phyloP scores from a whole-genome alignment of 805 yeast species.

The Saturnispora silvae region DNA sequence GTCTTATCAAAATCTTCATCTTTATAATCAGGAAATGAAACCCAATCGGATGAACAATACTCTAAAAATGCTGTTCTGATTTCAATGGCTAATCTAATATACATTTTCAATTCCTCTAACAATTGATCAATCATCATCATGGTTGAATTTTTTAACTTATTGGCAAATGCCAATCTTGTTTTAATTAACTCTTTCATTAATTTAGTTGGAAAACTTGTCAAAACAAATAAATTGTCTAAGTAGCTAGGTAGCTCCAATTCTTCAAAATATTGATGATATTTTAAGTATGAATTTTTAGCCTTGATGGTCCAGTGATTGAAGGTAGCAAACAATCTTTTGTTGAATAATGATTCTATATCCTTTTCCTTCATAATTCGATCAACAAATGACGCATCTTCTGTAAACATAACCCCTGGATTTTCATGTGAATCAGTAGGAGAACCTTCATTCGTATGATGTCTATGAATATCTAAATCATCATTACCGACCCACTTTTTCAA shows the following conservation, averaged over 20 bases:
- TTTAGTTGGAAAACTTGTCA: constrained; percentile 68
- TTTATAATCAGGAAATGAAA: constrained; percentile 46
- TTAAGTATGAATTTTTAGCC: constrained; percentile 61
- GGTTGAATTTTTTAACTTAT: constrained; percentile 72
- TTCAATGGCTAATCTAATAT: constrained; percentile 64
- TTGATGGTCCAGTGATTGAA: constrained; percentile 76
- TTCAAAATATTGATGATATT: constrained; percentile 50
- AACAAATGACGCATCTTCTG: constrained; percentile 64
- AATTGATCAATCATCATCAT: constrained; percentile 95
- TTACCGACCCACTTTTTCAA: constrained; percentile 78
- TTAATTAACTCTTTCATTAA: constrained; percentile 70
- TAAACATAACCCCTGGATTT: constrained; percentile 29
- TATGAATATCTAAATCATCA: constrained; percentile 56
- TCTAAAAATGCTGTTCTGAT: constrained; percentile 58
- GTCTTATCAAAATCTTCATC: constrained; percentile 54
- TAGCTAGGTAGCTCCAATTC: constrained; percentile 66
- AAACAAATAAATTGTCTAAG: constrained; percentile 49
- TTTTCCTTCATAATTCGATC: constrained; percentile 76
- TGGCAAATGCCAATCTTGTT: constrained; percentile 66
- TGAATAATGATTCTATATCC: constrained; percentile 62
- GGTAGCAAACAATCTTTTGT: constrained; percentile 53
- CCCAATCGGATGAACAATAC: constrained; percentile 61
- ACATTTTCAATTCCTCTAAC: constrained; percentile 72
- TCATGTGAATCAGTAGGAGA: not conserved
- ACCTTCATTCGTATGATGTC: not conserved